phyloP scores from a whole-genome alignment of 1,284 basidiomycete species.

The Hypsizygus ulmarius region DNA sequence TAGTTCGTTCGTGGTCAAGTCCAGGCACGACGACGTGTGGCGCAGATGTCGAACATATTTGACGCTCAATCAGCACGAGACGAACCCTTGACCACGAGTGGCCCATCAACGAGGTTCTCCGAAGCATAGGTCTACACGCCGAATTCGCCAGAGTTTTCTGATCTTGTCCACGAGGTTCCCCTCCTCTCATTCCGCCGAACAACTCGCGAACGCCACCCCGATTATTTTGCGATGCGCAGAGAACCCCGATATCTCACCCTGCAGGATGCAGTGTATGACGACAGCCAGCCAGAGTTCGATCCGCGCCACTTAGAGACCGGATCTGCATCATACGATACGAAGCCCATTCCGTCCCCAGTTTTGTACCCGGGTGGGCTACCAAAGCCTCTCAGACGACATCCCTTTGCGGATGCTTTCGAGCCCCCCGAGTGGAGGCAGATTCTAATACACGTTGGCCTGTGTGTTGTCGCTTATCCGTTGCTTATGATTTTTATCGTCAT shows the following conservation, averaged over 20 bases:
- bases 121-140: no score
- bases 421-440: slow-evolving; percentile 30
- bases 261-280: slow-evolving; percentile 14
- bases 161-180: neutral
- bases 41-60: no score
- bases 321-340: slow-evolving; percentile 2
- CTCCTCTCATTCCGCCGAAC: neutral
- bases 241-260: slow-evolving; percentile 12
- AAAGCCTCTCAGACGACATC: slow-evolving; percentile 22
- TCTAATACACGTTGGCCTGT: slow-evolving; percentile 28
- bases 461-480: slow-evolving; percentile 32
- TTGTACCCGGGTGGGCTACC: slow-evolving; percentile 14
- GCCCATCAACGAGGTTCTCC: no score
- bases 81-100: no score
- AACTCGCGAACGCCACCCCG: neutral
- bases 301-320: slow-evolving; percentile 1
- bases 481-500: slow-evolving; percentile 29
- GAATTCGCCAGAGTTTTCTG: no score
- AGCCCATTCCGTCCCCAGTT: slow-evolving; percentile 3
- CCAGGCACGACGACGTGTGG: no score
- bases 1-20: no score
- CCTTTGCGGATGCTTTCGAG: slow-evolving; percentile 30
- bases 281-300: slow-evolving; percentile 17
- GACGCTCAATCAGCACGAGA: no score
- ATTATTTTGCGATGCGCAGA: neutral